A percentile compares a stretch with the other conserved stretches of the same genome.
Evolutionary conservation across 2,329 filamentous ascomycete genomes (phyloP).

Genomic region (Aureobasidium sp.): DNA sequence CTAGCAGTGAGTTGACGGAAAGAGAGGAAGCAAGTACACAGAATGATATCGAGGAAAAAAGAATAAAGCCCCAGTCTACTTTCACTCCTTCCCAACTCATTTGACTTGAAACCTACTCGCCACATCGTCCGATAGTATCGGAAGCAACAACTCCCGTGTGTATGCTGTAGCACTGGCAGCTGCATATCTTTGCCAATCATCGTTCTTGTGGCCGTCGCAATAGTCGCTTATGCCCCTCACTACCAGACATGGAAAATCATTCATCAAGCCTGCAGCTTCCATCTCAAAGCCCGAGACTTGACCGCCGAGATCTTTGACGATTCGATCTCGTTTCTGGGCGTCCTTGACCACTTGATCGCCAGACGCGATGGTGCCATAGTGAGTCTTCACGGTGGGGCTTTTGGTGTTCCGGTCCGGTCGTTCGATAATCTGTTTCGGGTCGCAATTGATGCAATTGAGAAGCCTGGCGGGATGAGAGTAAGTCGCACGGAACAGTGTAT

Average conservation of each 20-base stretch:
- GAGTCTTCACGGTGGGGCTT: neutral
- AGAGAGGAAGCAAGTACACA: neutral
- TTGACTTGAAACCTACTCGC: too few species aligned
- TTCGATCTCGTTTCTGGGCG: conserved; percentile 14
- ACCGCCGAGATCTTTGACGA: conserved; percentile 18
- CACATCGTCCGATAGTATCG: neutral
- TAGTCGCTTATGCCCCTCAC: conserved; percentile 22
- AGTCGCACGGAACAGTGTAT: neutral
- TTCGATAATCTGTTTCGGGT: accelerated
- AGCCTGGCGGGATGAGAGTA: neutral
- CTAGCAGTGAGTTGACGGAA: neutral
- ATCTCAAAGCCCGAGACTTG: conserved; percentile 18
- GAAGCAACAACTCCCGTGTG: neutral
- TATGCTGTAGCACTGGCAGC: conserved; percentile 19
- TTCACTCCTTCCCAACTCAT: neutral
- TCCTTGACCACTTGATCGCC: conserved; percentile 23
- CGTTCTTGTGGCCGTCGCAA: conserved; percentile 18
- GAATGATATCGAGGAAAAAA: neutral
- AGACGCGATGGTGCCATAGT: conserved; percentile 17
- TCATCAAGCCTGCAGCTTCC: conserved; percentile 14
- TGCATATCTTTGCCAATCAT: conserved; percentile 19
- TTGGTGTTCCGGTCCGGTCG: neutral
- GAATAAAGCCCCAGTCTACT: neutral
- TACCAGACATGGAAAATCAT: conserved; percentile 19
- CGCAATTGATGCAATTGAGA: neutral